These are phyloP conservation scores for Lycium barbarum DNA, from an alignment of 257 asterid genomes.

Conservation along the genomic window DNA sequence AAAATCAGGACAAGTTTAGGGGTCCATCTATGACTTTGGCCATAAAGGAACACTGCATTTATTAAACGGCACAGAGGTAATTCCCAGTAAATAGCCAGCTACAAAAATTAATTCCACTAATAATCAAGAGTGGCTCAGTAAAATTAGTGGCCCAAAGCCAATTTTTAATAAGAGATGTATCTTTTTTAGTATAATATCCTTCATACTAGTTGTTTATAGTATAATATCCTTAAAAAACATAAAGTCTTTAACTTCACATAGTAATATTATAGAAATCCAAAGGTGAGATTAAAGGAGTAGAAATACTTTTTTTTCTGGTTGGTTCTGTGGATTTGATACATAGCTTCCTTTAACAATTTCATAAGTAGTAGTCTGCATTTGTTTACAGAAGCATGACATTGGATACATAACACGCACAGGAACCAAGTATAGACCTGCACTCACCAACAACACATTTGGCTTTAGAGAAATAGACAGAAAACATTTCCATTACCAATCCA, in stretches of 20 bases:
- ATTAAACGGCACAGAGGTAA: not conserved
- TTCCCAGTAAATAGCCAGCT: not conserved
- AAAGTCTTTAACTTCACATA: no score
- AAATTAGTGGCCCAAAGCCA: no score
- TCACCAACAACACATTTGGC: not conserved
- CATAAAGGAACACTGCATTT: not conserved
- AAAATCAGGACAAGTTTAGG: no score
- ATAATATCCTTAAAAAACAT: no score
- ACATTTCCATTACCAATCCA: no score
- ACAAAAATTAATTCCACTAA: not conserved
- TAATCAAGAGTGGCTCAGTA: no score
- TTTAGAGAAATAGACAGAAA: no score
- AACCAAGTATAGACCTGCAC: constrained; percentile 52
- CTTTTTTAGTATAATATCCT: no score
- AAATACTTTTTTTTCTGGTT: constrained; percentile 44
- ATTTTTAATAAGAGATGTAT: no score
- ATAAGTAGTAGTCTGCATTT: constrained; percentile 71
- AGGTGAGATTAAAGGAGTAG: not conserved
- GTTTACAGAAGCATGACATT: constrained; percentile 59
- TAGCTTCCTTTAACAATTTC: constrained; percentile 78
- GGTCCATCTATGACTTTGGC: no score
- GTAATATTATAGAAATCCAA: not conserved
- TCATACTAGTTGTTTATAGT: no score
- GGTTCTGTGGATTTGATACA: constrained; percentile 48
- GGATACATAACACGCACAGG: constrained; percentile 49